These are phyloP conservation scores for Oldenlandia corymbosa DNA, from an alignment of 257 asterid genomes.

Conservation along the genomic window DNA sequence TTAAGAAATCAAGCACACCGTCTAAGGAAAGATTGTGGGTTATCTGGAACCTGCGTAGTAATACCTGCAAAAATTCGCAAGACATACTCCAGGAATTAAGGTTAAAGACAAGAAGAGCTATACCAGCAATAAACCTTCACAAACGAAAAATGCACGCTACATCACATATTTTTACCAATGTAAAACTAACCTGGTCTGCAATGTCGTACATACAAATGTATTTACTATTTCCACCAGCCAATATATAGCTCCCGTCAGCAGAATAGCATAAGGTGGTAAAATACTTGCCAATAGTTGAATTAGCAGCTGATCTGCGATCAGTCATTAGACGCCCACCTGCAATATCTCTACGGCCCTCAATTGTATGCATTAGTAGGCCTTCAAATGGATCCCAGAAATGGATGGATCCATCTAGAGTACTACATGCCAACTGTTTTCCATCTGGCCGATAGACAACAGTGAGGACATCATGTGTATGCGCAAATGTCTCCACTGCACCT, in stretches of 20 bases:
- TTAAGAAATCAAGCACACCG: slow-evolving; percentile 89
- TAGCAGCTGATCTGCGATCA: slow-evolving; percentile 91
- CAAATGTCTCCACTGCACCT: slow-evolving; percentile 80
- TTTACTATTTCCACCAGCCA: slow-evolving; percentile 97
- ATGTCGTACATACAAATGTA: slow-evolving; percentile 92
- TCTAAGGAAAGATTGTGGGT: slow-evolving; percentile 82
- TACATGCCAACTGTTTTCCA: slow-evolving; percentile 92
- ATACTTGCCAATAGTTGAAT: slow-evolving; percentile 81
- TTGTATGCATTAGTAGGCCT: slow-evolving; percentile 75
- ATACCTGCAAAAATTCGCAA: slow-evolving; percentile 44
- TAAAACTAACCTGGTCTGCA: slow-evolving; percentile 92
- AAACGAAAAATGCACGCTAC: no score
- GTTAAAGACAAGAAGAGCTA: background rate
- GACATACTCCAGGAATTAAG: background rate
- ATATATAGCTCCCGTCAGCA: slow-evolving; percentile 94
- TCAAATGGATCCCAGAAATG: slow-evolving; percentile 95
- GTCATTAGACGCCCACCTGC: slow-evolving; percentile 99
- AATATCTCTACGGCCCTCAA: slow-evolving; percentile 97
- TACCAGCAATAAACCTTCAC: background rate
- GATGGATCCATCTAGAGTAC: slow-evolving; percentile 91
- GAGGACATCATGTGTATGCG: slow-evolving; percentile 92
- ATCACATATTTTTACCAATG: no score
- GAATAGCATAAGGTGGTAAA: slow-evolving; percentile 90
- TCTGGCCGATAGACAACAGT: slow-evolving; percentile 86
- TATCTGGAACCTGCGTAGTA: slow-evolving; percentile 79